Evolutionary conservation across 345 rosid genomes (phyloP), one percentile per base, ranked within the genome.

Genomic region (Murraya koenigii): DNA sequence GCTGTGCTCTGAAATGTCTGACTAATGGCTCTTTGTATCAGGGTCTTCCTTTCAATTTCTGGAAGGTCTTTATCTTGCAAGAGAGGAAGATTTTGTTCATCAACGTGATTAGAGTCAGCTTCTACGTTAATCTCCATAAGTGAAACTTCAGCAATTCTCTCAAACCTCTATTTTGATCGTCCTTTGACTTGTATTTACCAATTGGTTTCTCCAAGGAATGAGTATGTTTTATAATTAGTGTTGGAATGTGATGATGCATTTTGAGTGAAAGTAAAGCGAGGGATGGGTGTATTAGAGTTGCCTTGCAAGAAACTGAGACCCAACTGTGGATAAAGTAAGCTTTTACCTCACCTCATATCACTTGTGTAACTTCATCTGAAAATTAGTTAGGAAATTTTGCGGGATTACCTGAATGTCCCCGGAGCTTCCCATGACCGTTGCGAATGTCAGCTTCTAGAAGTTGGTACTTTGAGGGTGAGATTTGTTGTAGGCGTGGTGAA

Each of bases 1-100:
- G 98, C 95, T 1, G 97, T 90, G 92, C 97, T 94, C 75, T 85
- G 82, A 73, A 96, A 94, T 14, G 98, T 92, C 84, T 96, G 94
- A 65, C 90, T 83, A 8, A 94, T 91, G 58, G 98, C 97, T 66
- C 75, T 89, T 79, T 94, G 99, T 66, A 92, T 75, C 84, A 84
- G 64, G 77, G 64, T 91, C 68, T 79, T 89, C 83, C 75, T 71
- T 25, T 85, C 90, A n/a, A 75, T 62, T 39, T 81, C 85, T 0
- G 92, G 88, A n/a, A 69, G 41, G 38, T 79, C 77, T 67, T 71
- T 39, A 39, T 71, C 85, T 75, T 73, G 71, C 69, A 89, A 80
- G 28, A 93, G 92, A 28, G 94, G 93, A 26, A 71, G 75, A 20
- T 81, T 84, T 32, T 87, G 75, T 67, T 86, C 90, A 22, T 68